Base-by-base conservation (phyloP, 345 rosid genomes). In the Sapria himalayana region DNA sequence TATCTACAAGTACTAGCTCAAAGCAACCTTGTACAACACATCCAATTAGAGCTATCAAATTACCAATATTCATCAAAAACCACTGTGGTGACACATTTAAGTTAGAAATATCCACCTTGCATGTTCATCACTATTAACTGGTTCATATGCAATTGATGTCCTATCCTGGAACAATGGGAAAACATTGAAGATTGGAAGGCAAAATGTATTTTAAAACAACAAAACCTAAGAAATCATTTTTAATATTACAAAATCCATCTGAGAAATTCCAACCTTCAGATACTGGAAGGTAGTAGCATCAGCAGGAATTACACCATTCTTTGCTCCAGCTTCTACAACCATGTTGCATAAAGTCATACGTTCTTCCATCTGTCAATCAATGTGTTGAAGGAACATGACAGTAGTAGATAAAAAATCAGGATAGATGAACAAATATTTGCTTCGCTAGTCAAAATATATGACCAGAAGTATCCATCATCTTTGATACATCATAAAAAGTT, bases 301-400 rank as follows among this genome's bases (percentile, higher is more conserved):
- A 51, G 95, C 85, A 12, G 95, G 93, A 43, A 89, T 66, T 33
- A 89, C 75, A 37, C 98, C 98, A 48, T 89, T 89, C 71, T 82
- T 89, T 25, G 92, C 98, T 49, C 98, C 93, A 52, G 95, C 98
- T 73, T 89, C 98, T 27, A 89, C 60, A 37, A 79, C 98, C 98
- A 89, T 89, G 59, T 79, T 82, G 71, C 98, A 89, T 11, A 89
- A 49, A 4, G 98, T 82, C 98, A 89, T 89, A 33, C 93, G 65
- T 49, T 89, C 98, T 79, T 89, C 95, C 95, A 89, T 89, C 98
- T 89, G 63, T 38, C 45, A 22, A 45, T 9, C 15, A n/a, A n/a
- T n/a, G n/a, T n/a, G n/a, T n/a, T n/a, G n/a, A n/a, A n/a, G n/a
- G n/a, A n/a, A n/a, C n/a, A n/a, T n/a, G n/a, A n/a, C n/a, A n/a